Evolutionary conservation across 768 basidiomycete genomes (phyloP), one percentile per base, ranked within the genome.

Genomic region (Phaffia australis): DNA sequence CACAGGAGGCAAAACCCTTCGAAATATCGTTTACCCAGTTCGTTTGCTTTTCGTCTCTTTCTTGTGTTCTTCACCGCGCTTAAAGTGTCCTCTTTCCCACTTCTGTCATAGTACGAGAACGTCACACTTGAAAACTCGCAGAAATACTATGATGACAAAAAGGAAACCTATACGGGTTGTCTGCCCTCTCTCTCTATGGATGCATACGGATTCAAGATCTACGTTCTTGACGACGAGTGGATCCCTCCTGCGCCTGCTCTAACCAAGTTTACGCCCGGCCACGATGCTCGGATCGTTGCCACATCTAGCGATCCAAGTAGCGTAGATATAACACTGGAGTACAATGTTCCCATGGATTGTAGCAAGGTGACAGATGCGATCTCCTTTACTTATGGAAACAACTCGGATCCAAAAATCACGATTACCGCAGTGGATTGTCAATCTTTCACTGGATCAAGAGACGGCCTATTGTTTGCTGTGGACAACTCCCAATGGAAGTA

Each of bases 201-300:
- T 42, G 81, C 85, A 0, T 91, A 82, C 72, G 83, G 86, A 42
- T 91, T 86, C 81, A 91, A 92, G 76, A 84, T 83, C 0, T 79
- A 91, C 23, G 89, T 95, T 9, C 88, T 87, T 0, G 50, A 68
- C 0, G 71, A 66, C 0, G 79, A 86, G 70, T 95, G 90, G 89
- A 78, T 83, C 7, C 71, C 83, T 7, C 84, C 87, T 61, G 82
- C 79, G 6, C 88, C 91, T 19, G 82, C 83, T 64, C 75, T 95
- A 65, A 89, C 88, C 21, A 83, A 82, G 63, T 94, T 94, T 76
- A 74, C 76, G 2, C 92, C 92, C 0, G 91, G 92, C 1, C 92
- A 95, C 75, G 92, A 95, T 72, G 80, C 84, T 52, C 86, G 92
- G 52, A 77, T 89, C 49, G 58, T 71, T 9, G 79, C 80, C 25